Evolutionary conservation across 768 basidiomycete species (phyloP).

Genomic region (Agaricus subrufescens): DNA sequence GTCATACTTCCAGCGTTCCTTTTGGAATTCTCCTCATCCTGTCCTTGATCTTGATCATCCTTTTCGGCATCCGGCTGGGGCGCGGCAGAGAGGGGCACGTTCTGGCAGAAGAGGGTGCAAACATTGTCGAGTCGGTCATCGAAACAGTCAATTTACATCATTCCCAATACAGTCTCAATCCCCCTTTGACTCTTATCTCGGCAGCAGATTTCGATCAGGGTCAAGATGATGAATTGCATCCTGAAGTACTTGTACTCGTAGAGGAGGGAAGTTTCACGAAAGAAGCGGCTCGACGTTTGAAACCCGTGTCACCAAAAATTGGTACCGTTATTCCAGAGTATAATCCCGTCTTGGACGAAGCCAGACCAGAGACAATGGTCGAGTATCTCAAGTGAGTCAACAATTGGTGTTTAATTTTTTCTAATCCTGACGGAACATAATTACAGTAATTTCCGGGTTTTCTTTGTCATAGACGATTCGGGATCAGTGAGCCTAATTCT

Average conservation of each 20-base stretch:
- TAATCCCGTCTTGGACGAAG: conserved; percentile 6
- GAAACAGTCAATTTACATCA: no score
- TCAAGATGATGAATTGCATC: conserved; percentile 1
- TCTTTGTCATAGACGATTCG: conserved; percentile 26
- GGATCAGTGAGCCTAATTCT: conserved; percentile 17
- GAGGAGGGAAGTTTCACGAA: not conserved
- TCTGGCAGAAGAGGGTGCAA: no score
- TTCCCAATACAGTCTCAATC: no score
- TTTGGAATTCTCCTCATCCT: no score
- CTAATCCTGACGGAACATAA: not conserved
- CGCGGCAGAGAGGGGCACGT: no score
- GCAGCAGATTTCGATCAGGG: not conserved
- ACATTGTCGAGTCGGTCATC: no score
- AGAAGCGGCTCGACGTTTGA: not conserved
- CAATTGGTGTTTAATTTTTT: not conserved
- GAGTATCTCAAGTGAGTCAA: conserved; percentile 11
- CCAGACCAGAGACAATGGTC: conserved; percentile 9
- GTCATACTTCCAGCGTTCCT: no score
- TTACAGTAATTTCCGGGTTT: conserved; percentile 21
- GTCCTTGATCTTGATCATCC: no score
- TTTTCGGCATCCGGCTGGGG: no score
- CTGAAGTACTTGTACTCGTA: not conserved
- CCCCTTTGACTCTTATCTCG: not conserved
- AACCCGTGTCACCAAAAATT: not conserved
- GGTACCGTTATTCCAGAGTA: conserved; percentile 5